Percentiles rank a stretch among this genome's conserved stretches.
Evolutionary conservation across 2,329 filamentous ascomycete species (phyloP).

Genomic region (Akanthomyces dipterigenus): DNA sequence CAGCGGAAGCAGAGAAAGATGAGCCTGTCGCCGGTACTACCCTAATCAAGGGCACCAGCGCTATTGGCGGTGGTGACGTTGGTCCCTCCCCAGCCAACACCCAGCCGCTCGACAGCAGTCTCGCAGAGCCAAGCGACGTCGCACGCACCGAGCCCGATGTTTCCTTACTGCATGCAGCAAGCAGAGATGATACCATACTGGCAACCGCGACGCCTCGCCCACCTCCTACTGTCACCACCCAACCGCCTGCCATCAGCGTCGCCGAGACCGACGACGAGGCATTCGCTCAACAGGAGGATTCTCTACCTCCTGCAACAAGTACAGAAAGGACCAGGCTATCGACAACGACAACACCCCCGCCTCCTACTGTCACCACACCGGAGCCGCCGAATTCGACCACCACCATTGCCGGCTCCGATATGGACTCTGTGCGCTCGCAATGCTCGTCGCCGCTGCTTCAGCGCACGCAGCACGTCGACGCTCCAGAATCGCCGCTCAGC

Average conservation of each 20-base stretch:
- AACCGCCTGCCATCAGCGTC: background rate
- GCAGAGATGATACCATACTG: background rate
- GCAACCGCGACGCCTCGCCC: background rate
- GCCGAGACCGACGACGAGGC: background rate
- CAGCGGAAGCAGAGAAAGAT: background rate
- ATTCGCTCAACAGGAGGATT: background rate
- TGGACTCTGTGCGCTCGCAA: background rate
- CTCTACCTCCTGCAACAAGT: too few species aligned
- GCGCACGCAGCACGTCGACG: background rate
- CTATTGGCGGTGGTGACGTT: background rate
- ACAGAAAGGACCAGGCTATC: background rate
- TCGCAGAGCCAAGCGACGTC: background rate
- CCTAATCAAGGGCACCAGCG: background rate
- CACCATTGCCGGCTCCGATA: background rate
- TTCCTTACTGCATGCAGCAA: background rate
- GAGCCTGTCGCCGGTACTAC: background rate
- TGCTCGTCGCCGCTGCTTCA: background rate
- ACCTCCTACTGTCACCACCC: background rate
- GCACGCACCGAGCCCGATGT: background rate
- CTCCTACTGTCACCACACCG: background rate
- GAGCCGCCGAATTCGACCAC: background rate
- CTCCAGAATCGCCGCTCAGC: conserved; percentile 3
- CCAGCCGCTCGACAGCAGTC: background rate
- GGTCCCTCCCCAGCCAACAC: background rate
- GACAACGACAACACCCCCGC: background rate